Evolutionary conservation across 2,329 filamentous ascomycete genomes (phyloP).

Genomic region (Calonectria fujianensis): DNA sequence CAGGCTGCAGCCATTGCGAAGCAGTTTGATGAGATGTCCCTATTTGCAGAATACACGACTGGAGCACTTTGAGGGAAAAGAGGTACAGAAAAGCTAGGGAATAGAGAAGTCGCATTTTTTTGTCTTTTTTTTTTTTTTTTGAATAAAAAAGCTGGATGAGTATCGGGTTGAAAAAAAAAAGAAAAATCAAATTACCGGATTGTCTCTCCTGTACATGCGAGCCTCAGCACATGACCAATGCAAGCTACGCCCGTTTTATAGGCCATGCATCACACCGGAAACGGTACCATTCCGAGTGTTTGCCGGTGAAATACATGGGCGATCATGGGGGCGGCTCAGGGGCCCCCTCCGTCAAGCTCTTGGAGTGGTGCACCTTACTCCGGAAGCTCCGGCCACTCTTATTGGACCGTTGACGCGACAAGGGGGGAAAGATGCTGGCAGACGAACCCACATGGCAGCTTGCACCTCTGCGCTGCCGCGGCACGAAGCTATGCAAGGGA

Average conservation of each 20-base stretch:
- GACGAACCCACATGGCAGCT: too few relatives aligned
- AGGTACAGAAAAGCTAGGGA: too few relatives aligned
- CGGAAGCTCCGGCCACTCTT: background rate
- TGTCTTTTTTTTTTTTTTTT: background rate
- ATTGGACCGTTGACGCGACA: background rate
- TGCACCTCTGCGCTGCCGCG: too few relatives aligned
- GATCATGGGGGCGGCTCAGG: background rate
- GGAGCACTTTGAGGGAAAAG: background rate
- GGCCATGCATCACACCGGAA: background rate
- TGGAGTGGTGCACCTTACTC: background rate
- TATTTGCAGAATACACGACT: constrained; percentile 2
- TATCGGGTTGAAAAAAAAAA: background rate
- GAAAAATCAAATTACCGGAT: background rate
- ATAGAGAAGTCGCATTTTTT: background rate
- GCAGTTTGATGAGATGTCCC: constrained; percentile 8
- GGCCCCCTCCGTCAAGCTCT: too few relatives aligned
- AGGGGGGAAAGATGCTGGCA: background rate
- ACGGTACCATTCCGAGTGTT: background rate
- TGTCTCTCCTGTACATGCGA: background rate
- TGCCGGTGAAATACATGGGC: background rate
- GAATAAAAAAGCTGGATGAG: background rate
- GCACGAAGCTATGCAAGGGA: background rate
- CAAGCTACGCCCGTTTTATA: background rate
- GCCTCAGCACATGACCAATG: background rate
- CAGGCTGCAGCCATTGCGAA: background rate